Conservation (phyloP, 306 rosid genomes). For the Chamaecrista fasciculata region DNA sequence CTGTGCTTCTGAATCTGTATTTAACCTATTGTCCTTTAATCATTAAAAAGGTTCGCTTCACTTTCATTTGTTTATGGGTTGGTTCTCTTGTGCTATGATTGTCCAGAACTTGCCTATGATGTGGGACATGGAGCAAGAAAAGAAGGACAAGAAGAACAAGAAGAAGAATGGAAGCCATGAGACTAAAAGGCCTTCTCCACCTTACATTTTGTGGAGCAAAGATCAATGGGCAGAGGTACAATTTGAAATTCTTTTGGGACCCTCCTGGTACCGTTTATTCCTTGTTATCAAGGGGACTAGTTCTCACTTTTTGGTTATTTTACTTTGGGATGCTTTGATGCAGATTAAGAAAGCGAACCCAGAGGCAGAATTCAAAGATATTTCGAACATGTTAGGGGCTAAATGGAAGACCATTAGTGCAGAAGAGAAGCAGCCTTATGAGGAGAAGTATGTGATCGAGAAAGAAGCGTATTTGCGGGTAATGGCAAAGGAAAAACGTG, state of each 20-base stretch:
- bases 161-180: constrained; percentile 49
- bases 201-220: constrained; percentile 85
- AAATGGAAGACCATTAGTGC: constrained; percentile 73
- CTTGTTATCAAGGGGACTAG: no score
- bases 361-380: constrained; percentile 84
- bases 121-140: constrained; percentile 58
- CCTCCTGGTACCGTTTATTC: no score
- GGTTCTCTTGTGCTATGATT: background rate
- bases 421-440: constrained; percentile 87
- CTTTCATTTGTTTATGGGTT: no score
- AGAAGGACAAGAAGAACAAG: constrained; percentile 60
- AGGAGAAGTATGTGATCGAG: constrained; percentile 67
- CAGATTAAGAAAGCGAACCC: constrained; percentile 80
- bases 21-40: no score
- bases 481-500: constrained; percentile 69
- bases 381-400: constrained; percentile 69
- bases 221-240: constrained; percentile 85
- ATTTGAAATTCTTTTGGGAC: background rate
- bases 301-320: background rate
- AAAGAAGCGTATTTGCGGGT: constrained; percentile 72
- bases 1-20: background rate
- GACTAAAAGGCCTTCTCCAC: constrained; percentile 73
- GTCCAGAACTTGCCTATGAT: constrained; percentile 56
- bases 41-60: no score
- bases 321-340: constrained; percentile 6